These are phyloP conservation scores for Leishmania lainsoni DNA, from an alignment of 208 protist genomes.

Conservation along the genomic window DNA sequence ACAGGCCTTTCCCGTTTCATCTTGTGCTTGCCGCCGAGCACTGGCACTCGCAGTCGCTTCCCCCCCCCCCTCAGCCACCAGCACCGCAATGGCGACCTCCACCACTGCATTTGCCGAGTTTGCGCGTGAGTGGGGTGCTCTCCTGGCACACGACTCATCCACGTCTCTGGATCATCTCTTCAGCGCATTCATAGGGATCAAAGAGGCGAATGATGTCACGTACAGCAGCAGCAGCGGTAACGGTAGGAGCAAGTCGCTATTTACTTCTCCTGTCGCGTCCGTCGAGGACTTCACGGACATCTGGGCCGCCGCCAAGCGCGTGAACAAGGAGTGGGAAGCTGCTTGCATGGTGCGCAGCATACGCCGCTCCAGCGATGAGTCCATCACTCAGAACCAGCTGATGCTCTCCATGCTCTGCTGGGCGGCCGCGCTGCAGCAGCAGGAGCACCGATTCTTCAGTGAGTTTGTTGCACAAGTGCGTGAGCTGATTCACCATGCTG, in stretches of 20 bases:
- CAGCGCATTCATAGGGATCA: background rate
- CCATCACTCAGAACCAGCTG: slow-evolving; percentile 16
- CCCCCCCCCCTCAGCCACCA: background rate
- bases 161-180: slow-evolving; percentile 23
- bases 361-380: slow-evolving; percentile 16
- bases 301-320: slow-evolving; percentile 28
- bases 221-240: background rate
- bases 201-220: background rate
- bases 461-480: slow-evolving; percentile 19
- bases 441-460: slow-evolving; percentile 20
- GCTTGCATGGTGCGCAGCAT: slow-evolving; percentile 35
- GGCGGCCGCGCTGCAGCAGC: slow-evolving; percentile 14
- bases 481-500: slow-evolving; percentile 7
- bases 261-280: background rate
- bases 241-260: background rate
- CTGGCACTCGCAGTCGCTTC: background rate
- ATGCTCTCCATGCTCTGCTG: slow-evolving; percentile 32
- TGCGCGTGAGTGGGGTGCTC: slow-evolving; percentile 18
- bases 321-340: slow-evolving; percentile 27
- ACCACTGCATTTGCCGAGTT: slow-evolving; percentile 19
- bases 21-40: background rate
- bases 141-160: slow-evolving; percentile 17
- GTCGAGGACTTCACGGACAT: slow-evolving; percentile 33
- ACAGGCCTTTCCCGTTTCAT: background rate
- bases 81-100: slow-evolving; percentile 1